Evolutionary conservation across 352 stramenopile genomes (phyloP), one percentile per base, ranked within the genome.

Genomic region (Phytophthora syringae): DNA sequence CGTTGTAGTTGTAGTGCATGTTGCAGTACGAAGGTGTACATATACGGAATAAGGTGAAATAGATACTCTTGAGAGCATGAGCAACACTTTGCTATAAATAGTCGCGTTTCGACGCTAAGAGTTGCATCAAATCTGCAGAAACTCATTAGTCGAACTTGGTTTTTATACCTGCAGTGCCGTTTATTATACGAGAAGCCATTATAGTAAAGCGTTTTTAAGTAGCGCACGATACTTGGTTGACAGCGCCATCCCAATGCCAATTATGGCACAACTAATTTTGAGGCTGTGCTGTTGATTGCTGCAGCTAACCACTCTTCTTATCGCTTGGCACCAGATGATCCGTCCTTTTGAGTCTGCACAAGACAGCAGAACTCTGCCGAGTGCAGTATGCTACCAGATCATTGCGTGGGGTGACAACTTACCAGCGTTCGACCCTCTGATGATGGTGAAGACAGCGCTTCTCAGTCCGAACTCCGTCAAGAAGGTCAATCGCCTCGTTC

Each of bases 21-120:
- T 52, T 60, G 58, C 52, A 45, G 47, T 58, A 60, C 52, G 60
- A 60, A 60, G 39, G 36, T 72, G 52, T 72, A 68, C 58, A 64
- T 72, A 28, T 60, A 56, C 37, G 10, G 42, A 49, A 62, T 39
- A 57, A 66, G 37, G 51, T 56, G 42, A 40, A 65, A 65, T 65
- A 65, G 66, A 64, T 64, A 53, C 15, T 25, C 40, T 43, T 48
- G 44, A 57, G 32, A n/a, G 15, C 39, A 42, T 28, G 28, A 64
- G 28, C 32, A 54, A 49, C 40, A 39, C 22, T 34, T 67, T 5
- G n/a, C 24, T 39, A 63, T 44, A n/a, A n/a, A n/a, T n/a, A n/a
- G n/a, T 55, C 34, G 44, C 32, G 11, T 52, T 54, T 54, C 54
- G 44, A 3, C 49, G 34, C 11, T 40, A n/a, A 44, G 37, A 22